Evolutionary conservation across 2,329 filamentous ascomycete genomes (phyloP).

Genomic region (Nectriaceae sp.): DNA sequence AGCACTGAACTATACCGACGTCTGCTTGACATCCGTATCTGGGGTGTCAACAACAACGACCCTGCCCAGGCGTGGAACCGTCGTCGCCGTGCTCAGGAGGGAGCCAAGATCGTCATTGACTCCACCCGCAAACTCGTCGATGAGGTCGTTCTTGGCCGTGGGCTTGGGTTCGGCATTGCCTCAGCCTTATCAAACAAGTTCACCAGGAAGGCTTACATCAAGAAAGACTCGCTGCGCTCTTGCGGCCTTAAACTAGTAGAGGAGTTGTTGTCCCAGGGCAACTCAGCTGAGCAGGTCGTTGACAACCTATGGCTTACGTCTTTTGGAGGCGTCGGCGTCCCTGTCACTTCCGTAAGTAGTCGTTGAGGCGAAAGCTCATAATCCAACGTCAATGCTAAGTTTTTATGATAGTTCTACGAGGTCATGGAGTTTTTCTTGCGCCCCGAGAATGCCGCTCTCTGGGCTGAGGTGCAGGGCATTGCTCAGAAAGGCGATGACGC

Average conservation of each 20-base stretch:
- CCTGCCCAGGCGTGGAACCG: conserved; percentile 48
- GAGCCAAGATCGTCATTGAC: conserved; percentile 37
- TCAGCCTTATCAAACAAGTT: conserved; percentile 30
- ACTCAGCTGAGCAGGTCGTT: conserved; percentile 34
- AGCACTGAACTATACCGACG: conserved; percentile 43
- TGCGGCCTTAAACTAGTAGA: conserved; percentile 42
- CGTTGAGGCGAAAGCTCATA: not conserved
- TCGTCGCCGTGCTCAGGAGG: conserved; percentile 43
- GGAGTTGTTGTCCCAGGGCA: conserved; percentile 36
- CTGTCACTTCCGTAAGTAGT: conserved; percentile 38
- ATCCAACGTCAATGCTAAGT: not conserved
- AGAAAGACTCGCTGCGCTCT: conserved; percentile 39
- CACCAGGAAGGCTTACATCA: conserved; percentile 31
- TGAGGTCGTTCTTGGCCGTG: conserved; percentile 34
- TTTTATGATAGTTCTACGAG: conserved; percentile 47
- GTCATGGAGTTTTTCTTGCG: conserved; percentile 44
- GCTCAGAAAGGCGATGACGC: conserved; percentile 37
- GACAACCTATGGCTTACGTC: conserved; percentile 42
- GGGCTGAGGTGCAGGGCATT: conserved; percentile 44
- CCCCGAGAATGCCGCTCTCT: conserved; percentile 41
- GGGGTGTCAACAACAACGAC: conserved; percentile 50
- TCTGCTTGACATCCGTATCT: conserved; percentile 46
- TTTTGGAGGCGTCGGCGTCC: conserved; percentile 42
- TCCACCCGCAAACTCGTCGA: conserved; percentile 43
- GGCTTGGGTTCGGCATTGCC: conserved; percentile 33